Evolutionary conservation across 768 basidiomycete species (phyloP), one percentile per base, ranked within the genome.

Genomic region (Amanita jacksonii): DNA sequence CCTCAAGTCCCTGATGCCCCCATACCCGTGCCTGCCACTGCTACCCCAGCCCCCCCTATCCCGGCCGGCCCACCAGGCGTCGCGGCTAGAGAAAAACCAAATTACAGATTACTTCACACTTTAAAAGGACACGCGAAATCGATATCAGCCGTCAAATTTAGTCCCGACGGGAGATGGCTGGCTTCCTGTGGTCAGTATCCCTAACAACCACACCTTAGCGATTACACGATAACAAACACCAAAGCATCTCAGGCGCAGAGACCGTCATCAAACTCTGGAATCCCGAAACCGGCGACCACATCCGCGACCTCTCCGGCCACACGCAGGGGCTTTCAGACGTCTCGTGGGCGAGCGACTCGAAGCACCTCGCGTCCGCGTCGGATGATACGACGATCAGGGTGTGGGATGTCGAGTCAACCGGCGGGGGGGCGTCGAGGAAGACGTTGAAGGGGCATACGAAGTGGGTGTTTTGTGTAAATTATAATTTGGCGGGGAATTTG

Each of bases 401-500:
- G 66, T 93, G 91, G 91, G 77, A 84, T 52, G 80, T 91, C 41
- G 83, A 88, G 57, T 70, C 77, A 40, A 85, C 87, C 57, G 49
- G 79, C 42, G 38, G 34, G 85, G 85, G 86, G 7, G 52, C 81
- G 18, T 81, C 79, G 2, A 74, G 76, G 24, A 85, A 85, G 57
- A 66, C 70, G 5, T 67, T 97, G 10, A 80, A 75, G 48, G 87
- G 87, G 0, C 94, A 98, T 56, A 74, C 84, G 4, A 88, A 81
- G 53, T 85, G 78, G 59, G 90, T 98, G 2, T 91, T 96, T 55
- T 92, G 89, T 56, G 69, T 98, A 10, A 90, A 93, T 54, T 97
- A 90, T 62, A 92, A 91, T 57, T 78, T 80, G 1, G 72, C 85
- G 20, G 86, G 87, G 5, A 91, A 91, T 50, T 67, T 97, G 16